Evolutionary conservation across 2,329 filamentous ascomycete genomes (phyloP).

Genomic region (Aspergillus phoenicis): DNA sequence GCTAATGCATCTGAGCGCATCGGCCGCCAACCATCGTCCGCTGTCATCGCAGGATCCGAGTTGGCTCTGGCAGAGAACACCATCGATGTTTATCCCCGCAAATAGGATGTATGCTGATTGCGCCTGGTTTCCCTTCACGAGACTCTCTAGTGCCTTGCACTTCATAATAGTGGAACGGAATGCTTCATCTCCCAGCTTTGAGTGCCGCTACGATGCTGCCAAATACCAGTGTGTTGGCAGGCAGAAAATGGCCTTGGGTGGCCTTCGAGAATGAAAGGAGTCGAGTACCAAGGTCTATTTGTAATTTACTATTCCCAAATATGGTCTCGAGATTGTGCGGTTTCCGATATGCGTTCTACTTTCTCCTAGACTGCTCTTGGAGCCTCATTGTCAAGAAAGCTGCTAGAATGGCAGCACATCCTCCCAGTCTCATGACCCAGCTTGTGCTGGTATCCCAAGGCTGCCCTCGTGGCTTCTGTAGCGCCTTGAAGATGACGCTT

Average conservation of each 20-base stretch:
- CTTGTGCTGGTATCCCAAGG: slow-evolving; percentile 8
- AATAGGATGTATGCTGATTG: not conserved
- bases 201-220: not conserved
- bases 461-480: slow-evolving; percentile 10
- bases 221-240: not conserved
- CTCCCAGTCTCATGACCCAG: slow-evolving; percentile 12
- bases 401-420: slow-evolving; percentile 7
- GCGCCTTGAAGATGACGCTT: slow-evolving; percentile 8
- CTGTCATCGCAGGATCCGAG: not conserved
- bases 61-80: too few relatives aligned
- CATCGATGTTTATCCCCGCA: not conserved
- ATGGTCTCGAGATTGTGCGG: not conserved
- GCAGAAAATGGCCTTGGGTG: not conserved
- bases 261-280: not conserved
- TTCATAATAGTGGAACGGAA: not conserved
- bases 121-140: not conserved
- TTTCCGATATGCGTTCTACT: not conserved
- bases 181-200: not conserved
- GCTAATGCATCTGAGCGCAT: not conserved
- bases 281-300: not conserved
- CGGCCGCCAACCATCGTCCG: not conserved
- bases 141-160: not conserved
- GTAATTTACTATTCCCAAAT: not conserved
- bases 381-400: slow-evolving; percentile 1
- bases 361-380: not conserved